Evolutionary conservation across 2,329 filamentous ascomycete species (phyloP).

Genomic region (Ophiostoma sp.): DNA sequence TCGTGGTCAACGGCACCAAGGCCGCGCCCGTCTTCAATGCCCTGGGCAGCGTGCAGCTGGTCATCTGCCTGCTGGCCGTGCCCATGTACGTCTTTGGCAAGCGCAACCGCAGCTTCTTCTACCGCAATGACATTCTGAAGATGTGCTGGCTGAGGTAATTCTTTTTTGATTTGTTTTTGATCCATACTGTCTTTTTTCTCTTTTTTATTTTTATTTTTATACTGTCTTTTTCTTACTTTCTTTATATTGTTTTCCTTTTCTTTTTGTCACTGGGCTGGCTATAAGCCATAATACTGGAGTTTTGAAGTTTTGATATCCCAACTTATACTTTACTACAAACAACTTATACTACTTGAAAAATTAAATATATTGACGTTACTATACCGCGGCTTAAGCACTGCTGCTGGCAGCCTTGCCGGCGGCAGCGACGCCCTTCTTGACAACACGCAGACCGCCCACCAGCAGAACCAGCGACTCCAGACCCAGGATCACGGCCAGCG

Average conservation of each 20-base stretch:
- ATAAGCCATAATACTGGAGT: conserved; percentile 1
- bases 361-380: background rate
- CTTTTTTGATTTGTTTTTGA: background rate
- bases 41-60: conserved; percentile 71
- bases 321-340: background rate
- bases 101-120: conserved; percentile 66
- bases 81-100: conserved; percentile 77
- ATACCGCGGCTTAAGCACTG: background rate
- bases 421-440: conserved; percentile 38
- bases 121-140: conserved; percentile 65
- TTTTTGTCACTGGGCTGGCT: conserved; percentile 7
- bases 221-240: background rate
- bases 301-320: conserved; percentile 6
- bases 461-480: conserved; percentile 42
- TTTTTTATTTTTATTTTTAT: background rate
- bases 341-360: background rate
- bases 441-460: conserved; percentile 43
- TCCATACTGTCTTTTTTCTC: background rate
- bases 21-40: conserved; percentile 55
- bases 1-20: conserved; percentile 59
- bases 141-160: conserved; percentile 30
- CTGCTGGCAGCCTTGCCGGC: conserved; percentile 24
- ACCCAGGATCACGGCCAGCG: conserved; percentile 46
- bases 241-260: background rate
- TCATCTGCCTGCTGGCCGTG: conserved; percentile 67